These are phyloP conservation scores for Saturnispora halmiae DNA, from an alignment of 805 yeast genomes.

Conservation along the genomic window DNA sequence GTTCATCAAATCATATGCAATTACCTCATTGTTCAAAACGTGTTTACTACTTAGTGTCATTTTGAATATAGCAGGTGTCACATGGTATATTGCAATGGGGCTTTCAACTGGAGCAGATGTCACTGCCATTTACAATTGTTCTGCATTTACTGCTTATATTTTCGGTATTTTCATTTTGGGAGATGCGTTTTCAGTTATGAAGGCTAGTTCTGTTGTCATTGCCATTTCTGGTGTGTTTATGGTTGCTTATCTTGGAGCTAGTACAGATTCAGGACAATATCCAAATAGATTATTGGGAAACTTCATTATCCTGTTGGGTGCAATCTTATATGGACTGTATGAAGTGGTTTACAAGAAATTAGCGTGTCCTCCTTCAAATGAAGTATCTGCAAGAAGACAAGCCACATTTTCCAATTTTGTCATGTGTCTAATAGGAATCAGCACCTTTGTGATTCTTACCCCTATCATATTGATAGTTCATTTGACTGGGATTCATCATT, in stretches of 20 bases:
- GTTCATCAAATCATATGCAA: constrained; percentile 37
- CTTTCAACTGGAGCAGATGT: constrained; percentile 76
- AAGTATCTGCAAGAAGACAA: constrained; percentile 56
- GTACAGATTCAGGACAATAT: constrained; percentile 26
- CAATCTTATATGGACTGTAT: constrained; percentile 69
- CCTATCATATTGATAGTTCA: constrained; percentile 41
- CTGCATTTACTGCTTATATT: constrained; percentile 80
- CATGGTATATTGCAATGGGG: constrained; percentile 82
- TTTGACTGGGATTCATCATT: constrained; percentile 45
- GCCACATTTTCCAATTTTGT: constrained; percentile 73
- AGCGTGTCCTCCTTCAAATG: constrained; percentile 62
- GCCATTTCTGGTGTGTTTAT: constrained; percentile 70
- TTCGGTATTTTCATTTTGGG: constrained; percentile 69
- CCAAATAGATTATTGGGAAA: constrained; percentile 65
- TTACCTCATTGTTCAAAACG: constrained; percentile 37
- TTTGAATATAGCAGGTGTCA: constrained; percentile 64
- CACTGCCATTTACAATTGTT: constrained; percentile 84
- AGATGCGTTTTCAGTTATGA: constrained; percentile 55
- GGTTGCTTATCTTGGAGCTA: constrained; percentile 58
- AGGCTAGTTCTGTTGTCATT: constrained; percentile 56
- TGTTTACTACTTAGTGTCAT: constrained; percentile 43
- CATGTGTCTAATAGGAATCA: constrained; percentile 58
- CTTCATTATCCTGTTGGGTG: constrained; percentile 60
- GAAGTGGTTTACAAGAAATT: constrained; percentile 74
- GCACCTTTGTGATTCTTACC: constrained; percentile 44